Evolutionary conservation across 1,139 yeast genomes (phyloP).

Genomic region (Wickerhamiella pararugosa): DNA sequence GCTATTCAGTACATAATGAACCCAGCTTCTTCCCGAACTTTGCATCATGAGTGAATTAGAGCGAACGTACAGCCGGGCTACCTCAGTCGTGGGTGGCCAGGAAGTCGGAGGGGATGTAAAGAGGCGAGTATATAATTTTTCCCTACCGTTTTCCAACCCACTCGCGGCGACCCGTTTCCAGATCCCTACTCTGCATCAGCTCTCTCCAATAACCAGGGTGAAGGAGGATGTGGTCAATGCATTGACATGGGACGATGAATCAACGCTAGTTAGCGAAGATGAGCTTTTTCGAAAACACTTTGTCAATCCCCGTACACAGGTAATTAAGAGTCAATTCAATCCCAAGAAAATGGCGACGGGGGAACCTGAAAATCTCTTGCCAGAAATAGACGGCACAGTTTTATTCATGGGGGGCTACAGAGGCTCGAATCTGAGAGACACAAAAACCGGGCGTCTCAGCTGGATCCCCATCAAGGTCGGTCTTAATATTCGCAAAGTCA

Average conservation of each 20-base stretch:
- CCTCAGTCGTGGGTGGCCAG: conserved; percentile 61
- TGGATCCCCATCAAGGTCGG: conserved; percentile 91
- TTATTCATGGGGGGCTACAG: conserved; percentile 78
- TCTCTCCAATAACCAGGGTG: conserved; percentile 4
- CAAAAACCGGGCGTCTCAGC: conserved; percentile 45
- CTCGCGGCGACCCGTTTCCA: not conserved
- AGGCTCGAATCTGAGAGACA: conserved; percentile 65
- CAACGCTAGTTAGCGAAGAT: conserved; percentile 7
- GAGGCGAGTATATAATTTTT: conserved; percentile 14
- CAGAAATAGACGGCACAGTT: conserved; percentile 55
- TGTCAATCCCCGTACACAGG: conserved; percentile 11
- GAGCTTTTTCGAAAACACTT: conserved; percentile 1
- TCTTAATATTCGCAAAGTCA: conserved; percentile 51
- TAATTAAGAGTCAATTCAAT: conserved; percentile 13
- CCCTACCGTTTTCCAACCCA: conserved; percentile 20
- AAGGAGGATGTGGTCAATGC: conserved; percentile 2
- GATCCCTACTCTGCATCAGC: conserved; percentile 6
- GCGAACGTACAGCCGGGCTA: too few relatives aligned
- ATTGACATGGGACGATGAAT: conserved; percentile 2
- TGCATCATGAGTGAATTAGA: too few relatives aligned
- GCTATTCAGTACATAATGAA: too few relatives aligned
- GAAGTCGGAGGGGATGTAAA: conserved; percentile 57
- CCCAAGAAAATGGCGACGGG: not conserved
- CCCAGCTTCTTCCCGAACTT: too few relatives aligned
- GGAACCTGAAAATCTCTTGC: conserved; percentile 13